A percentile compares a stretch with the other conserved stretches of the same genome.
Conservation (phyloP, 2,329 filamentous ascomycete species). For the Thermomyces lanuginosus region DNA sequence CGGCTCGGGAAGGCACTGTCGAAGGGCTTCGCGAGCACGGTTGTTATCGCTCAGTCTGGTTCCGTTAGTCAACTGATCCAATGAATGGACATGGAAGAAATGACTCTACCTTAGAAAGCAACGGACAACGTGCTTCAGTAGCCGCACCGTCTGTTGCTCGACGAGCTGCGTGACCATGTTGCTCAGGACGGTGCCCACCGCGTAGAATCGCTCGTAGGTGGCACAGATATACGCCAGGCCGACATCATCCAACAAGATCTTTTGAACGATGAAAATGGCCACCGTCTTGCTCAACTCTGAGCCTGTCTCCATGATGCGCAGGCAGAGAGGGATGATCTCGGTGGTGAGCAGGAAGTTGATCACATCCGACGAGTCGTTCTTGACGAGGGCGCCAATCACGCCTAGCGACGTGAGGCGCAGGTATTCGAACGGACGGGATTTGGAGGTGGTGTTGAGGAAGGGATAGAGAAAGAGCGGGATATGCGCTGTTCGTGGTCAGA, state of each 20-base stretch:
- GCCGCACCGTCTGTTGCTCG: constrained; percentile 86
- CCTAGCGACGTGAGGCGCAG: constrained; percentile 87
- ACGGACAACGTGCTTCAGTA: constrained; percentile 92
- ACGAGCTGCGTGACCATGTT: constrained; percentile 98
- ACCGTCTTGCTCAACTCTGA: constrained; percentile 98
- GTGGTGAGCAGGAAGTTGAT: constrained; percentile 98
- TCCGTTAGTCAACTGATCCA: constrained; percentile 1
- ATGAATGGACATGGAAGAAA: not conserved
- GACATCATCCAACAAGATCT: constrained; percentile 92
- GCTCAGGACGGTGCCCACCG: constrained; percentile 88
- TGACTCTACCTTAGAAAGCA: constrained; percentile 74
- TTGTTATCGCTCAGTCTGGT: constrained; percentile 83
- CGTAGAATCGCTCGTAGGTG: constrained; percentile 96
- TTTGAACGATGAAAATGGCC: constrained; percentile 98
- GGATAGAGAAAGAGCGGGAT: constrained; percentile 96
- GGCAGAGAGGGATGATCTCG: constrained; percentile 92
- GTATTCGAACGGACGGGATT: constrained; percentile 94
- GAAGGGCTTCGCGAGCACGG: constrained; percentile 79
- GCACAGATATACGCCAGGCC: constrained; percentile 97
- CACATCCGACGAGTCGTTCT: constrained; percentile 96
- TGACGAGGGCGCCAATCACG: constrained; percentile 91
- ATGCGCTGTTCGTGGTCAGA: constrained; percentile 46
- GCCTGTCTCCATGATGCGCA: constrained; percentile 98
- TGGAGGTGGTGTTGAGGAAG: constrained; percentile 96
- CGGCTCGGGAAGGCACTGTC: constrained; percentile 94